Evolutionary conservation across 2,329 filamentous ascomycete genomes (phyloP), one percentile per base, ranked within the genome.

Genomic region (Beauveria sp.): DNA sequence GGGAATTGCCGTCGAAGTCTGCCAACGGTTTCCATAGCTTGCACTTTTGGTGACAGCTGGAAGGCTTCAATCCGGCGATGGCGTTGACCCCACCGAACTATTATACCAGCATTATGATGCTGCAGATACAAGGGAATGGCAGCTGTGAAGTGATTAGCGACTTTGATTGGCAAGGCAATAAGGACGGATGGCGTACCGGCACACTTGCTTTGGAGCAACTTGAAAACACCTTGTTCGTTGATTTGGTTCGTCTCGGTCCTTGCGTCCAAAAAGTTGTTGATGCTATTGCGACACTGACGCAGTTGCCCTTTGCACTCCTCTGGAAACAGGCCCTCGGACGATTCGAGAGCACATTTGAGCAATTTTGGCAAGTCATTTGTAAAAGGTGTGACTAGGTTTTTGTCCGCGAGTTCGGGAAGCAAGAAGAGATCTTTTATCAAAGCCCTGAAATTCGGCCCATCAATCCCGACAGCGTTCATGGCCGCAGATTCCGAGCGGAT

Each of bases 1-100:
- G 59, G 59, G 18, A 61, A 61, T 2, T 46, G 18, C 2, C 59
- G 20, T 26, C 59, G 40, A 3, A 61, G 46, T 37, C 59, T 34
- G 5, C 59, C 59, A 1, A 20, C 14, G 4, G 46, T 37, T 3
- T 14, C n/a, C 2, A 47, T 53, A 34, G 46, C 53, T 18, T 40
- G 8, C 4, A 44, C 37, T 24, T 10, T 16, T 3, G 59, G 59
- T 1, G 59, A 56, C 0, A 61, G 26, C 37, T 61, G 52, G 20
- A 61, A 61, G 0, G 7, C 41, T 14, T 60, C 57, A 12, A 60
- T 47, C 2, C 48, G 41, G 7, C 28, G 57, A 10, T 46, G 8
- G 30, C 5, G n/a, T 9, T 3, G 20, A 16, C 37, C 28, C 57
- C 57, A 59, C 6, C 50, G 57, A 47, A 60, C 41, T 10, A 60